These are phyloP conservation scores for Chlamydomonas incerta DNA, from an alignment of 139 green algal genomes.

Conservation along the genomic window DNA sequence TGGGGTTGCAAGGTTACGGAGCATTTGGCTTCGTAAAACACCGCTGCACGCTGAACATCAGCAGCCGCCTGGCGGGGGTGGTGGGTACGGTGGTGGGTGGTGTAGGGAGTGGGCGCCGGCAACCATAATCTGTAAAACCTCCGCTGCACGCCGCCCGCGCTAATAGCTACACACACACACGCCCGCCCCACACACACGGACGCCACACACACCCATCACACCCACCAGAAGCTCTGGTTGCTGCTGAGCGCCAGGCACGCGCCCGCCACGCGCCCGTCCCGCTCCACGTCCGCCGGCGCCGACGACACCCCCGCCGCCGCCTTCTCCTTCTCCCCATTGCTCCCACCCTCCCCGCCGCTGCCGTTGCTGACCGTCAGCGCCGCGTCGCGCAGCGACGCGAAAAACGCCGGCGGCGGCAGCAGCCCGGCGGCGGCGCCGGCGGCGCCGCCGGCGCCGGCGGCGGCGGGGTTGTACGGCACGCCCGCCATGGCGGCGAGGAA, in stretches of 20 bases:
- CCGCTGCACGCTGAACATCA: too few species aligned
- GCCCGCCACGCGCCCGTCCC: slow-evolving; percentile 55
- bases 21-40: too few species aligned
- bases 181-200: too few species aligned
- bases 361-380: slow-evolving; percentile 3
- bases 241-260: slow-evolving; percentile 41
- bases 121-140: too few species aligned
- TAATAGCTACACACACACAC: too few species aligned
- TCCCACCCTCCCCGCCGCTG: slow-evolving; percentile 23
- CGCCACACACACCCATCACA: too few species aligned
- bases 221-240: slow-evolving; percentile 40
- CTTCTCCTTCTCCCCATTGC: not conserved
- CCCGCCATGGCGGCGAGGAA: slow-evolving; percentile 66
- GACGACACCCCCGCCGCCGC: slow-evolving; percentile 12
- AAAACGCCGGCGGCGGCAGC: not conserved
- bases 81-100: too few species aligned
- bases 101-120: too few species aligned
- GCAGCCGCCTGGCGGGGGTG: too few species aligned
- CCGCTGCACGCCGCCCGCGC: too few species aligned
- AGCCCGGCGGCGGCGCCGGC: not conserved
- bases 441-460: not conserved
- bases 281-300: not conserved
- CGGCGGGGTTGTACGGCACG: slow-evolving; percentile 39
- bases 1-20: too few species aligned
- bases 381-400: not conserved